A percentile compares a stretch with the other conserved stretches of the same genome.
Conservation (phyloP, 805 yeast species). For the Lipomyces kockii region DNA sequence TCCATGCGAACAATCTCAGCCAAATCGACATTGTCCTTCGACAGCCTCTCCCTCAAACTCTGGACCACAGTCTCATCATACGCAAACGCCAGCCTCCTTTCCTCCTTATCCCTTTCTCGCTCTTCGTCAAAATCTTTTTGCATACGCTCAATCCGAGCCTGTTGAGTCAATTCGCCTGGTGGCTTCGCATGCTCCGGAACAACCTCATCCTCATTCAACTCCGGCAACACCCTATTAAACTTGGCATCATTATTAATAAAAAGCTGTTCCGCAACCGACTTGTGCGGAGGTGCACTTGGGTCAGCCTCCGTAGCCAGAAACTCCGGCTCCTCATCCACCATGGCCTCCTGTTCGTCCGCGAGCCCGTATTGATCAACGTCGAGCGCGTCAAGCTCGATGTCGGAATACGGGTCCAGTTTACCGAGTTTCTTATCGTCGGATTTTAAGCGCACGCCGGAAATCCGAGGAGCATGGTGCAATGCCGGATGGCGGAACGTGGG, state of each 20-base stretch:
- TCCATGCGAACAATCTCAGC: neutral
- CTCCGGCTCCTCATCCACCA: constrained; percentile 32
- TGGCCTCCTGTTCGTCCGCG: constrained; percentile 27
- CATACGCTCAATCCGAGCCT: neutral
- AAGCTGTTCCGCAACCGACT: constrained; percentile 10
- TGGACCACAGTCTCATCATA: neutral
- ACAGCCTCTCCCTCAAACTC: neutral
- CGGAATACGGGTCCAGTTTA: neutral
- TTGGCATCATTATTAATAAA: constrained; percentile 7
- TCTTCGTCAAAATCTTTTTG: neutral
- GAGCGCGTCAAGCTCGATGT: neutral
- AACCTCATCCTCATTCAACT: neutral
- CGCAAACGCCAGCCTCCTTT: neutral
- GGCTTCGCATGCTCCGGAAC: neutral
- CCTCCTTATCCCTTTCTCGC: neutral
- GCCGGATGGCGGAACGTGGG: neutral
- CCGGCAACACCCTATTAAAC: neutral
- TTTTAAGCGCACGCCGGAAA: neutral
- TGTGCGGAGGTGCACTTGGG: constrained; percentile 2
- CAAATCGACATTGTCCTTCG: constrained; percentile 8
- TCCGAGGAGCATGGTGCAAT: neutral
- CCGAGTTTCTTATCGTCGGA: neutral
- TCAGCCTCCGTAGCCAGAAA: constrained; percentile 21
- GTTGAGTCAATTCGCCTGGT: neutral
- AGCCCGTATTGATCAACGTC: constrained; percentile 2